Percentiles rank a stretch among this genome's conserved stretches.
Conservation (phyloP, 2,329 filamentous ascomycete species). For the Lasiodiplodia hormozganensis region DNA sequence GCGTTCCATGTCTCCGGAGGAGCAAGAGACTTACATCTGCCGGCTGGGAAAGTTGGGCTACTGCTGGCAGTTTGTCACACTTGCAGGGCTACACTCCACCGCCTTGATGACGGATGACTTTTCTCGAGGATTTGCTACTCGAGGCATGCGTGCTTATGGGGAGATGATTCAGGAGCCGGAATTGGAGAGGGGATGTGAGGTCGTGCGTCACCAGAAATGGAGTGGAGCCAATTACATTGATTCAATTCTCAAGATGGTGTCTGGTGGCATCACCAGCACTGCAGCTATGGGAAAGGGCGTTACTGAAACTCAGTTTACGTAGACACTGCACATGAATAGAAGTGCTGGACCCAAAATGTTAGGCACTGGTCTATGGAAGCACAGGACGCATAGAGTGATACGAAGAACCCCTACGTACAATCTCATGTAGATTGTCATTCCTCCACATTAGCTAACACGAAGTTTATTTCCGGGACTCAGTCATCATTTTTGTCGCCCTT, state of each 20-base stretch:
- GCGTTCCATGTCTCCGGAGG: slow-evolving; percentile 85
- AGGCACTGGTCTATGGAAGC: too few relatives aligned
- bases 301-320: slow-evolving; percentile 93
- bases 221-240: slow-evolving; percentile 94
- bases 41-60: slow-evolving; percentile 87
- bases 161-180: slow-evolving; percentile 98
- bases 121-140: slow-evolving; percentile 76
- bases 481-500: too few relatives aligned
- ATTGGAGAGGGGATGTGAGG: slow-evolving; percentile 87
- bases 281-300: slow-evolving; percentile 97
- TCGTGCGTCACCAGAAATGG: slow-evolving; percentile 99
- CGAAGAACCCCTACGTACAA: too few relatives aligned
- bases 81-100: slow-evolving; percentile 93
- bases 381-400: too few relatives aligned
- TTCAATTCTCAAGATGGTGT: slow-evolving; percentile 95
- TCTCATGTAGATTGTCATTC: too few relatives aligned
- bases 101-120: slow-evolving; percentile 92
- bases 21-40: slow-evolving; percentile 98
- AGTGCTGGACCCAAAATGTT: too few relatives aligned
- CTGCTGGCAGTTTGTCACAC: slow-evolving; percentile 99
- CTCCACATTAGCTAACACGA: too few relatives aligned
- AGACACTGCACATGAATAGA: too few relatives aligned
- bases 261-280: slow-evolving; percentile 87
- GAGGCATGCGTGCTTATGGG: slow-evolving; percentile 95
- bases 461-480: too few relatives aligned